Evolutionary conservation across 2,329 filamentous ascomycete genomes (phyloP), one percentile per base, ranked within the genome.

Genomic region (Microcera coccophila): DNA sequence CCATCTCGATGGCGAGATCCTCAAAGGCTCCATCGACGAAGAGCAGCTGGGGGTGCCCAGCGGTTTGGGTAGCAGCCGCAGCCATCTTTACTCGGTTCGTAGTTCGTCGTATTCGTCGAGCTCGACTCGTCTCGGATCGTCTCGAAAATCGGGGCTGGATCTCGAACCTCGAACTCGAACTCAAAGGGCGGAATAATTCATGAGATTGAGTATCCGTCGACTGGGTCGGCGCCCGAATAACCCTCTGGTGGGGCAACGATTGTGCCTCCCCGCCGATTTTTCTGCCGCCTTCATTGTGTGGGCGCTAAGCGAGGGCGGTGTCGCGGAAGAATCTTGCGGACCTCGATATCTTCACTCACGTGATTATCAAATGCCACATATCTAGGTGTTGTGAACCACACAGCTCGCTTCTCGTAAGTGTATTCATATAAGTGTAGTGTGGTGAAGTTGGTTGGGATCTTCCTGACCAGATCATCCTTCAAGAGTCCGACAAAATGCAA

Each of bases 1-100:
- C 90, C 75, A 98, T 87, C 74, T 98, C 93, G 69, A 87, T 84
- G 62, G 87, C 84, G 64, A 96, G 84, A 74, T 97, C 93, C 67
- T 90, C 83, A 69, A 96, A 95, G 61, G 82, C 81, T 68, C 93
- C 93, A 76, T 98, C 93, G 69, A 98, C 80, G 63, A 85, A 85
- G 65, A 84, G 75, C 60, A 80, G 74, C 70, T 81, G 75, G 44
- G 76, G 76, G 63, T 74, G 73, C 62, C 68, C 66, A 63, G 68
- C 65, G 64, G 63, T 63, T 54, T 64, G 69, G 53, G 65, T 47
- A 56, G 54, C 53, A 45, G 55, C 54, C n/a, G n/a, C n/a, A 54
- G 58, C 58, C 39, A 46, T 49, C 37, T 37, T 50, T 59, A 47
- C 39, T 45, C 36, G 37, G 44, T 44, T 40, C 38, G 29, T 7